Evolutionary conservation across 2,329 filamentous ascomycete genomes (phyloP).

Genomic region (Botrytis cinerea): DNA sequence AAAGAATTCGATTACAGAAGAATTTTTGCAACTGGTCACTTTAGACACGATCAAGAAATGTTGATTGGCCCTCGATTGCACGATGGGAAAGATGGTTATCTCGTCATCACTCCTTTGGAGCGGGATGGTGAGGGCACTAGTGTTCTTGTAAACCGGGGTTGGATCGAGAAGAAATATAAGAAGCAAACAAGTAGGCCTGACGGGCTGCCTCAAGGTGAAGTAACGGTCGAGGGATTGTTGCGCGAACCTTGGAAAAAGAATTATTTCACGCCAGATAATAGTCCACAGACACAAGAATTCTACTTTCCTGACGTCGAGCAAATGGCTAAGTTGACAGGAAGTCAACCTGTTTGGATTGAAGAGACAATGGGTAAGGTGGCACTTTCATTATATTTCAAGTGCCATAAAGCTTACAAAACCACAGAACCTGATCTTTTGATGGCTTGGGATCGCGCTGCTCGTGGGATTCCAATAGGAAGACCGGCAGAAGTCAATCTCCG

Average conservation of each 20-base stretch:
- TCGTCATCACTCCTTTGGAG: slow-evolving; percentile 90
- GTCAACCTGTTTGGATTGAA: slow-evolving; percentile 91
- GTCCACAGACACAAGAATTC: slow-evolving; percentile 79
- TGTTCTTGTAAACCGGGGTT: slow-evolving; percentile 85
- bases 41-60: slow-evolving; percentile 93
- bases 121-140: slow-evolving; percentile 63
- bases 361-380: slow-evolving; percentile 78
- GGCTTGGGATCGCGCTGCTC: slow-evolving; percentile 71
- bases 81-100: slow-evolving; percentile 86
- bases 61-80: slow-evolving; percentile 85
- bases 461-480: slow-evolving; percentile 87
- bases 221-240: slow-evolving; percentile 81
- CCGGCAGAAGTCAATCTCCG: slow-evolving; percentile 86
- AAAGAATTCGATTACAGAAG: slow-evolving; percentile 90
- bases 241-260: slow-evolving; percentile 96
- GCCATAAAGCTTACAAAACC: slow-evolving; percentile 2
- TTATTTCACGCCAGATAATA: slow-evolving; percentile 91
- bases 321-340: slow-evolving; percentile 83
- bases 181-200: slow-evolving; percentile 63
- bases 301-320: slow-evolving; percentile 93
- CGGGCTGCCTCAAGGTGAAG: slow-evolving; percentile 67
- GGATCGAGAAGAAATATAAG: slow-evolving; percentile 78
- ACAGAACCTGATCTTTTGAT: slow-evolving; percentile 77
- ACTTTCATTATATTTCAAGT: neutral
- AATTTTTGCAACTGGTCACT: slow-evolving; percentile 71